phyloP scores from a whole-genome alignment of 352 stramenopile genomes.

The Pythium rishiriense region DNA sequence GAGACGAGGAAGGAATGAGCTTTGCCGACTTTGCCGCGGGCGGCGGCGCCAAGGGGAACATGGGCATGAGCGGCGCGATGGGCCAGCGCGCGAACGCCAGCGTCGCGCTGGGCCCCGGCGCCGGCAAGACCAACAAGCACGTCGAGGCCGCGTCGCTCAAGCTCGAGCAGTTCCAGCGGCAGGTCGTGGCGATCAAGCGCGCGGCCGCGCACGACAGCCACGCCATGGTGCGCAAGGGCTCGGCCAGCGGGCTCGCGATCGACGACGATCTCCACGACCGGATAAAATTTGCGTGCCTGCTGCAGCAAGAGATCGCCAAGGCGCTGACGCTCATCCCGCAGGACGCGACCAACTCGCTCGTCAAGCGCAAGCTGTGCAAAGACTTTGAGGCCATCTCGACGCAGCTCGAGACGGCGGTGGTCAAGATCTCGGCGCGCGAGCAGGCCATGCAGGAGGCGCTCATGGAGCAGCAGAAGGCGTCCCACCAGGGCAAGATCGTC shows the following conservation, averaged over 20 bases:
- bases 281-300: constrained; percentile 80
- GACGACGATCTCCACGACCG: constrained; percentile 83
- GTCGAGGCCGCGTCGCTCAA: constrained; percentile 75
- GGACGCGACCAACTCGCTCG: constrained; percentile 59
- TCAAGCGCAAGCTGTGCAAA: constrained; percentile 82
- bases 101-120: constrained; percentile 20
- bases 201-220: constrained; percentile 26
- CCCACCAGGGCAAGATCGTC: constrained; percentile 48
- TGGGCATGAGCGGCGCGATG: constrained; percentile 19
- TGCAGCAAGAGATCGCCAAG: constrained; percentile 83
- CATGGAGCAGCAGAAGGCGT: constrained; percentile 34
- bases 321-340: constrained; percentile 54
- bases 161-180: constrained; percentile 82
- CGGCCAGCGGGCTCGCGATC: constrained; percentile 24
- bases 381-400: constrained; percentile 80
- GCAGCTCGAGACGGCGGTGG: constrained; percentile 66
- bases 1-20: constrained; percentile 40
- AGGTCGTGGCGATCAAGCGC: constrained; percentile 80
- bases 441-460: constrained; percentile 59
- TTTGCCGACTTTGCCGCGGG: constrained; percentile 61
- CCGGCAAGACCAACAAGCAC: constrained; percentile 45
- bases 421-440: constrained; percentile 65
- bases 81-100: constrained; percentile 10
- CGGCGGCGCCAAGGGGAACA: constrained; percentile 22
- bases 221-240: constrained; percentile 9